Base-by-base conservation (phyloP, 208 protist species). In the Acanthamoeba lenticulata region DNA sequence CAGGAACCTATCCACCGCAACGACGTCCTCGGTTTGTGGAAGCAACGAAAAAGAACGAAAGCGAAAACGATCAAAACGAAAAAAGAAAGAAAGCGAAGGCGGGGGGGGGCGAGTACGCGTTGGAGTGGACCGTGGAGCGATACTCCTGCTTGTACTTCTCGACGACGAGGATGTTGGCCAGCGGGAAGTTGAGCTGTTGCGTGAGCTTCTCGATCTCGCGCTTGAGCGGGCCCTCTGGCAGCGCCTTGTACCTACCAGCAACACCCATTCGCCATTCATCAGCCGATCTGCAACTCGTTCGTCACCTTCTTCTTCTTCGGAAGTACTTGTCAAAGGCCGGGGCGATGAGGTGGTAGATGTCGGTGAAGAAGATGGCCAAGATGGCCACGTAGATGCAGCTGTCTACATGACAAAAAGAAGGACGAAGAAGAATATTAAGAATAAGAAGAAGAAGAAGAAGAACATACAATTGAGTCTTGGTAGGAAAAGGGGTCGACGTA, bases 1-100 rank as follows among this genome's bases (percentile, higher is more conserved):
- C 44, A 96, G 27, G 21, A 96, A 96, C 0, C 93, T 94, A 62
- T 95, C 94, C 3, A 9, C 2, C 29, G 29, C 67, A 19, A n/a
- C 19, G 36, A 19, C 29, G 19, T 2, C 9, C 6, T 34, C 1
- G 79, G 55, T 65, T 65, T 17, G 55, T 65, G 55, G 55, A n/a
- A 65, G 21, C 32, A 44, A 3, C 2, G 52, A 57, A 2, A 13
- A 47, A 55, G 27, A 9, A 77, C 1, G 17, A 77, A 77, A 32
- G 5, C 5, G 36, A 86, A 7, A 74, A 17, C 17, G 17, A 9
- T 32, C 27, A 38, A 9, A 9, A 79, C 9, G 38, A 2, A 77
- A 9, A 62, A 2, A 47, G 47, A 6, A 3, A 55, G 79, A 49
- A 29, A 55, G 44, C 5, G 79, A 15, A 32, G 44, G 32, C 21